A percentile compares a stretch with the other conserved stretches of the same genome.
phyloP scores from a whole-genome alignment of 768 basidiomycete species.

The Calocybe cyanea region DNA sequence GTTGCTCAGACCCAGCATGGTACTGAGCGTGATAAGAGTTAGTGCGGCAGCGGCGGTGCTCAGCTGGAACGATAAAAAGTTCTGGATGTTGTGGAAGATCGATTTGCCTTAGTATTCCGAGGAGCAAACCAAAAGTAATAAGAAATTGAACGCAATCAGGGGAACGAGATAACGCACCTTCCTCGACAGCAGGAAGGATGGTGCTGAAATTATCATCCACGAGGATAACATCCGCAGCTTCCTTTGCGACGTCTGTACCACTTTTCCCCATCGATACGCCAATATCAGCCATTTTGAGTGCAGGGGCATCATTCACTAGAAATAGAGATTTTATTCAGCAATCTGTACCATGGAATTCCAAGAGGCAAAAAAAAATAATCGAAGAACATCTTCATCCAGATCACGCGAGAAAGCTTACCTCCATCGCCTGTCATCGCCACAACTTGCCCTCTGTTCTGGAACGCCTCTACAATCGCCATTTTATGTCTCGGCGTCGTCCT shows the following conservation, averaged over 20 bases:
- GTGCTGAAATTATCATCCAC: slow-evolving; percentile 98
- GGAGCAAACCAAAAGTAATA: slow-evolving; percentile 1
- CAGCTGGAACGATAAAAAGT: slow-evolving; percentile 95
- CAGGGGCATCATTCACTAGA: slow-evolving; percentile 91
- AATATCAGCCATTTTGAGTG: slow-evolving; percentile 96
- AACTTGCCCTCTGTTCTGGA: slow-evolving; percentile 82
- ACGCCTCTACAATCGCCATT: slow-evolving; percentile 95
- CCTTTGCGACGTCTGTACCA: slow-evolving; percentile 98
- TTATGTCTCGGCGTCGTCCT: slow-evolving; percentile 96
- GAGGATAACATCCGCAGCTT: slow-evolving; percentile 94
- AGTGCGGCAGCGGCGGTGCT: slow-evolving; percentile 96
- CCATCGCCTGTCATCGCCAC: slow-evolving; percentile 99
- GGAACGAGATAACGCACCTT: slow-evolving; percentile 41
- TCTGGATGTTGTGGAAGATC: slow-evolving; percentile 98
- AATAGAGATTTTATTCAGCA: neutral
- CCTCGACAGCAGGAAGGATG: slow-evolving; percentile 90
- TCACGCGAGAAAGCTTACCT: slow-evolving; percentile 46
- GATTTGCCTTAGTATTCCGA: slow-evolving; percentile 72
- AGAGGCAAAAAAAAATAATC: too few species aligned
- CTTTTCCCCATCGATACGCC: slow-evolving; percentile 97
- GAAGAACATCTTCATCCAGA: too few species aligned
- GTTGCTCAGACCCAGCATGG: slow-evolving; percentile 83
- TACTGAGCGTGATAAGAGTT: slow-evolving; percentile 92
- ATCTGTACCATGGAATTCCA: too few species aligned
- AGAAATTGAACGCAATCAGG: slow-evolving; percentile 7